These are phyloP conservation scores for Yarrowia galli DNA, from an alignment of 1,139 yeast genomes.

Conservation along the genomic window DNA sequence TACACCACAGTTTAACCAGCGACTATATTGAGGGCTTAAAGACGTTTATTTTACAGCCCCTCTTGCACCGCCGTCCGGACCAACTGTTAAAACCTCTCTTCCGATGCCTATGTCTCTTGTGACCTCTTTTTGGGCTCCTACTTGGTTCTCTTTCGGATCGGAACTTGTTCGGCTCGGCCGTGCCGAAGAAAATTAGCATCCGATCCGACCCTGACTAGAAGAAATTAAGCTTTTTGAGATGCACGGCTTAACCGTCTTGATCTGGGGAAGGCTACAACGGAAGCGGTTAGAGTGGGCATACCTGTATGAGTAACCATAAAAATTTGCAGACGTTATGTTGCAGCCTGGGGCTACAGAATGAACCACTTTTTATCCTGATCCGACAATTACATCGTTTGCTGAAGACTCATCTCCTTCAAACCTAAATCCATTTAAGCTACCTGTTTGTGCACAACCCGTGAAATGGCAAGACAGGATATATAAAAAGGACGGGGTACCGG, in stretches of 20 bases:
- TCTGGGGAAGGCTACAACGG: conserved; percentile 8
- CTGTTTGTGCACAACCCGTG: not conserved
- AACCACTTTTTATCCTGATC: not conserved
- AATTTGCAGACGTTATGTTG: not conserved
- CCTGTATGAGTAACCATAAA: no score
- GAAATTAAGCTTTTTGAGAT: not conserved
- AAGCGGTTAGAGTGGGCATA: no score
- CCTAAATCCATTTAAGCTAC: not conserved
- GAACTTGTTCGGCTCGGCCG: conserved; percentile 17
- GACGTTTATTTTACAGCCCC: not conserved
- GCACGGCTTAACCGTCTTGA: conserved; percentile 15
- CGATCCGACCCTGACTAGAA: not conserved
- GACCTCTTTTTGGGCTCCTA: not conserved
- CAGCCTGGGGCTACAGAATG: not conserved
- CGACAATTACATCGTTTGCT: not conserved
- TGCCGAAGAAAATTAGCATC: not conserved
- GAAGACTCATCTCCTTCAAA: not conserved
- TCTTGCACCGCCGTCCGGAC: no score
- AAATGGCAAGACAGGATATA: not conserved
- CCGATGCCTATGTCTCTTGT: not conserved
- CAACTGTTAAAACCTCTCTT: no score
- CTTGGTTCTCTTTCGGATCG: conserved; percentile 6
- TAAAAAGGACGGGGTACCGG: not conserved
- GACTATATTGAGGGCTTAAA: not conserved
- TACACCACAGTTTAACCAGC: no score